Evolutionary conservation across 257 asterid genomes (phyloP).

Genomic region (Jaltomata sinuosa): DNA sequence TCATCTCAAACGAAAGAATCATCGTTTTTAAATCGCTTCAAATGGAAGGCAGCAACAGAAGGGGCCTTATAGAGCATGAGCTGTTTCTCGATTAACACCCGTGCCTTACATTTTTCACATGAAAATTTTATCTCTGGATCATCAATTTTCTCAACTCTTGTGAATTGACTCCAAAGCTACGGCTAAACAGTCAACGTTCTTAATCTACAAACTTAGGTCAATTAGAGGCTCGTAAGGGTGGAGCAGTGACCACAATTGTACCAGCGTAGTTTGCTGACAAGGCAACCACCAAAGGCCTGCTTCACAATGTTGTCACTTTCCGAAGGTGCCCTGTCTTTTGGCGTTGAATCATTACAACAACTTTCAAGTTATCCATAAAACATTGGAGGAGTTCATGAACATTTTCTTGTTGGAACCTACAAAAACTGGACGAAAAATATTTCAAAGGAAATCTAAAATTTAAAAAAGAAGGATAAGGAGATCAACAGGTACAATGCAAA

Average conservation of each 20-base stretch:
- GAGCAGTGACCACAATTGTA: no score
- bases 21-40: constrained; percentile 79
- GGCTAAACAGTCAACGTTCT: constrained; percentile 38
- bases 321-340: constrained; percentile 1
- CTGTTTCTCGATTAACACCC: constrained; percentile 66
- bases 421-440: constrained; percentile 54
- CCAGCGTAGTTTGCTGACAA: constrained; percentile 38
- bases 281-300: constrained; percentile 73
- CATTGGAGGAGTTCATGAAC: constrained; percentile 92
- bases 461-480: no score
- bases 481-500: no score
- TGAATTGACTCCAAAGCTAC: constrained; percentile 71
- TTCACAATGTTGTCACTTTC: constrained; percentile 48
- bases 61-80: constrained; percentile 60
- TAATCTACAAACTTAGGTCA: constrained; percentile 84
- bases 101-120: constrained; percentile 66
- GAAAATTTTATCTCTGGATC: constrained; percentile 62
- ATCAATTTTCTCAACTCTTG: constrained; percentile 69
- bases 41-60: constrained; percentile 57
- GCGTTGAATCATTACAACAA: constrained; percentile 17
- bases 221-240: constrained; percentile 69
- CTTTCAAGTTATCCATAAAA: constrained; percentile 70
- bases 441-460: no score
- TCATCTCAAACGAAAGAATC: constrained; percentile 53
- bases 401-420: constrained; percentile 82